Percentiles rank a stretch among this genome's conserved stretches.
phyloP scores from a whole-genome alignment of 495 filamentous ascomycete genomes.

The Polyplosphaeria fusca region DNA sequence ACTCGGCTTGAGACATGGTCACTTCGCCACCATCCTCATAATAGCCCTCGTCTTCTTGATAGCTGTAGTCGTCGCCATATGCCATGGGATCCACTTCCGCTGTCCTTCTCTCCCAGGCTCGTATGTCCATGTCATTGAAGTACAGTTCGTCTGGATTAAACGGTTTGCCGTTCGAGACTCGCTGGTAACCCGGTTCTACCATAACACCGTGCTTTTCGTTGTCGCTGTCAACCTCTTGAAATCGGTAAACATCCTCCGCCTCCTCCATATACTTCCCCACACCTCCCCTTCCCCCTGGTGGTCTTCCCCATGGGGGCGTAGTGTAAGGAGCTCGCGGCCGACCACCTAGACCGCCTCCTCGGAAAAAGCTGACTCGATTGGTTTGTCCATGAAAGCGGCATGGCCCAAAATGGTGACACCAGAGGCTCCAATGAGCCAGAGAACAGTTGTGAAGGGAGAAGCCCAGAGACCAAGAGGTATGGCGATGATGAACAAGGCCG shows the following conservation, averaged over 20 bases:
- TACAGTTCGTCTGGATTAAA: slow-evolving; percentile 33
- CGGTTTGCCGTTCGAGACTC: slow-evolving; percentile 16
- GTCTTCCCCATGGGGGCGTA: slow-evolving; percentile 98
- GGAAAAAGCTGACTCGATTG: slow-evolving; percentile 99
- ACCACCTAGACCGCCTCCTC: slow-evolving; percentile 99
- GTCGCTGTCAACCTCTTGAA: slow-evolving; percentile 32
- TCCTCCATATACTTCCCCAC: slow-evolving; percentile 55
- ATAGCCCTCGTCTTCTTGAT: slow-evolving; percentile 26
- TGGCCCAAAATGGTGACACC: slow-evolving; percentile 92
- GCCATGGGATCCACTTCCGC: slow-evolving; percentile 18
- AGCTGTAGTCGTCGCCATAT: slow-evolving; percentile 32
- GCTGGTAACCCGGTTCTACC: slow-evolving; percentile 21
- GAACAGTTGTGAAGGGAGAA: slow-evolving; percentile 71
- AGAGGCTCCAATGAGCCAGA: slow-evolving; percentile 94
- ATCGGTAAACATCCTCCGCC: slow-evolving; percentile 35
- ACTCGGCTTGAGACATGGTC: slow-evolving; percentile 14
- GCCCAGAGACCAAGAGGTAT: slow-evolving; percentile 81
- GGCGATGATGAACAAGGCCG: slow-evolving; percentile 71
- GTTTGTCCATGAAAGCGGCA: slow-evolving; percentile 94
- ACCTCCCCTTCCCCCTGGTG: slow-evolving; percentile 73
- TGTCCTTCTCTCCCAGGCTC: slow-evolving; percentile 29
- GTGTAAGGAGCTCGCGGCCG: slow-evolving; percentile 97
- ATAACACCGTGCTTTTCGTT: slow-evolving; percentile 31
- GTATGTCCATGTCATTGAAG: slow-evolving; percentile 35
- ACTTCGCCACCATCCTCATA: slow-evolving; percentile 17